Conservation (phyloP, 2,329 filamentous ascomycete genomes). For the Podosphaera fusca region DNA sequence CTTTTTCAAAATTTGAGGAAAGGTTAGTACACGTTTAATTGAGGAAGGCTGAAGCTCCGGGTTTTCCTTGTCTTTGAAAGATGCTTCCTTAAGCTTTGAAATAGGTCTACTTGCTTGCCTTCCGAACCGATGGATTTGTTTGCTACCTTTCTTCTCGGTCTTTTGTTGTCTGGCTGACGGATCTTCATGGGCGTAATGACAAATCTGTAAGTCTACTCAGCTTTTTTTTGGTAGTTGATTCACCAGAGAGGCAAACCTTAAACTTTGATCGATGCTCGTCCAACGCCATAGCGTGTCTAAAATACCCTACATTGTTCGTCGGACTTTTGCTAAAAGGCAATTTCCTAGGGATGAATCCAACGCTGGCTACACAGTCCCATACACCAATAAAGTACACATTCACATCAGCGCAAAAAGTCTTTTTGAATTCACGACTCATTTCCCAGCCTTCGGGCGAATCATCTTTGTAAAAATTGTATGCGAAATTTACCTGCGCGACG, state of each 20-base stretch:
- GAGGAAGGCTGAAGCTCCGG: not conserved
- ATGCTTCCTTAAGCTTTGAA: not conserved
- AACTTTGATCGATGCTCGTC: slow-evolving; percentile 23
- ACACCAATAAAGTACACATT: slow-evolving; percentile 22
- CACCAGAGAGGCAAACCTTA: slow-evolving; percentile 17
- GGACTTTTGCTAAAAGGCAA: slow-evolving; percentile 19
- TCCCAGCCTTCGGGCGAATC: slow-evolving; percentile 19
- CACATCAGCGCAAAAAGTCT: slow-evolving; percentile 22
- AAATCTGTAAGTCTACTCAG: not conserved
- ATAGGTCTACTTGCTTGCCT: not conserved
- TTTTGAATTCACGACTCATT: slow-evolving; percentile 21
- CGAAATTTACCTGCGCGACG: slow-evolving; percentile 22
- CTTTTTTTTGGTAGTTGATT: not conserved
- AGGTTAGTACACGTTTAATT: not conserved
- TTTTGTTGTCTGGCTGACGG: slow-evolving; percentile 1
- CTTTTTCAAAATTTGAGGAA: slow-evolving; percentile 4
- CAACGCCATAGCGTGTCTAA: slow-evolving; percentile 22
- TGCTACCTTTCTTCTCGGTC: not conserved
- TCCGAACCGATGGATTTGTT: not conserved
- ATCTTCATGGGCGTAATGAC: slow-evolving; percentile 7
- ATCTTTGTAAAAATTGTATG: slow-evolving; percentile 23
- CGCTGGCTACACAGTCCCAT: slow-evolving; percentile 20
- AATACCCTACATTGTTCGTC: slow-evolving; percentile 17
- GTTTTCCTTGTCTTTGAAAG: not conserved
- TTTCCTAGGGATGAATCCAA: slow-evolving; percentile 20